Evolutionary conservation across 169 alveolate species (phyloP).

Genomic region (Plasmodium vinckei): DNA sequence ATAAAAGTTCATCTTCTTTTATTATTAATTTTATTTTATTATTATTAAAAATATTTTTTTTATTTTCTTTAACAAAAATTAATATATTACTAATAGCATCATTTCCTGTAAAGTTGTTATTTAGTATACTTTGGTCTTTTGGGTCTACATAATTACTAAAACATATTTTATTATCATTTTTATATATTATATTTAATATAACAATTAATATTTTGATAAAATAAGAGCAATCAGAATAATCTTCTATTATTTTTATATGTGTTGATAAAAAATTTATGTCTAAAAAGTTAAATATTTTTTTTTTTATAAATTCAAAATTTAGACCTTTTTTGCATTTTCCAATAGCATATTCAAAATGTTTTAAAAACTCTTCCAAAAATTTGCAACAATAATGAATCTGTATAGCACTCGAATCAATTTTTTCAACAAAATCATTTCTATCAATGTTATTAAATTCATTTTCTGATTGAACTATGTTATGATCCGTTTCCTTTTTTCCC

Average conservation of each 20-base stretch:
- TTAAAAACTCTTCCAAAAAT: slow-evolving; percentile 33
- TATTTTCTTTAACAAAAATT: slow-evolving; percentile 44
- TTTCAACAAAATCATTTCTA: neutral
- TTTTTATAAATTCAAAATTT: slow-evolving; percentile 51
- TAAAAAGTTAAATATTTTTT: slow-evolving; percentile 24
- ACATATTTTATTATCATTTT: slow-evolving; percentile 14
- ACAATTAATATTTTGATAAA: slow-evolving; percentile 39
- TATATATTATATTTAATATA: slow-evolving; percentile 49
- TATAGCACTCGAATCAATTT: neutral
- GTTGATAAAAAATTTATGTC: slow-evolving; percentile 24
- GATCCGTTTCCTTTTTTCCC: neutral
- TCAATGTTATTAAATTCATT: neutral
- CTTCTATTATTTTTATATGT: neutral
- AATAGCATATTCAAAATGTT: slow-evolving; percentile 31
- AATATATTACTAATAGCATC: slow-evolving; percentile 2
- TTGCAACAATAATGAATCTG: slow-evolving; percentile 20
- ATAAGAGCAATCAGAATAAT: slow-evolving; percentile 9
- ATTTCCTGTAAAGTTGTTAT: neutral
- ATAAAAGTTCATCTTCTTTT: slow-evolving; percentile 12
- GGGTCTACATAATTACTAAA: slow-evolving; percentile 2
- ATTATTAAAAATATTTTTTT: slow-evolving; percentile 14
- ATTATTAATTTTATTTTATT: slow-evolving; percentile 10
- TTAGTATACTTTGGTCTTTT: neutral
- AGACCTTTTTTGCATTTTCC: slow-evolving; percentile 26
- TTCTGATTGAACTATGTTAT: neutral